These are phyloP conservation scores for Moelleriella libera DNA, from an alignment of 2,329 filamentous ascomycete species.

Conservation along the genomic window DNA sequence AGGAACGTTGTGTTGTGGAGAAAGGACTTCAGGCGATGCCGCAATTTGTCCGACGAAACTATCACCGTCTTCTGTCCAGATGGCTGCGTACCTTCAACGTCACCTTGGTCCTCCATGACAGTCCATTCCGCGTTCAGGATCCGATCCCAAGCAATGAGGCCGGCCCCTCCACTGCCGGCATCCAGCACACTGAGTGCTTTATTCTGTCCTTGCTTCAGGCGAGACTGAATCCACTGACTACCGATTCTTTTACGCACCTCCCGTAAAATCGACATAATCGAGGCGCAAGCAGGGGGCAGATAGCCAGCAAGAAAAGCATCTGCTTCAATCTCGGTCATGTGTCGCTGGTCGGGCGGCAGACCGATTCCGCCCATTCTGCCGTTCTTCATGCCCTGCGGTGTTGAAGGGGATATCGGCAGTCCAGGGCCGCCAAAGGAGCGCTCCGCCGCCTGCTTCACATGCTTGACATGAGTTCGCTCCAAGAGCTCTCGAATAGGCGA, in stretches of 20 bases:
- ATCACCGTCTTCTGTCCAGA: constrained; percentile 69
- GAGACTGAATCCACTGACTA: constrained; percentile 50
- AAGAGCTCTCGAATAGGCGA: constrained; percentile 58
- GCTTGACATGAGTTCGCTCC: constrained; percentile 52
- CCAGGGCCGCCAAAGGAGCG: constrained; percentile 61
- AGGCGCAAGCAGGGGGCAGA: constrained; percentile 57
- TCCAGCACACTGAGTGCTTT: constrained; percentile 54
- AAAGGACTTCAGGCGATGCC: constrained; percentile 60
- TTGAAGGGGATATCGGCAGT: constrained; percentile 64
- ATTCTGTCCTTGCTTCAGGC: constrained; percentile 43
- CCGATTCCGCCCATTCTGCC: constrained; percentile 50
- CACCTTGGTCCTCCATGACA: constrained; percentile 40
- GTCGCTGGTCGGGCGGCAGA: constrained; percentile 46
- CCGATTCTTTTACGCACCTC: constrained; percentile 65
- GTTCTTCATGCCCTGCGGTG: constrained; percentile 41
- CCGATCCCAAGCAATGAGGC: constrained; percentile 62
- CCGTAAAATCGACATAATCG: constrained; percentile 51
- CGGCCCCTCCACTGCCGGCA: constrained; percentile 60
- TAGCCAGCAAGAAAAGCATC: constrained; percentile 58
- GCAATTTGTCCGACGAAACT: constrained; percentile 59
- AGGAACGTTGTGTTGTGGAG: constrained; percentile 86
- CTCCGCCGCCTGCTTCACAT: constrained; percentile 60
- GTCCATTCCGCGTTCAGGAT: constrained; percentile 73
- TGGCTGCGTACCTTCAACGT: constrained; percentile 27
- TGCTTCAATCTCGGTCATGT: constrained; percentile 62